Percentiles rank a stretch among this genome's conserved stretches.
Evolutionary conservation across 2,329 filamentous ascomycete species (phyloP).

Genomic region (Penicillium sp.): DNA sequence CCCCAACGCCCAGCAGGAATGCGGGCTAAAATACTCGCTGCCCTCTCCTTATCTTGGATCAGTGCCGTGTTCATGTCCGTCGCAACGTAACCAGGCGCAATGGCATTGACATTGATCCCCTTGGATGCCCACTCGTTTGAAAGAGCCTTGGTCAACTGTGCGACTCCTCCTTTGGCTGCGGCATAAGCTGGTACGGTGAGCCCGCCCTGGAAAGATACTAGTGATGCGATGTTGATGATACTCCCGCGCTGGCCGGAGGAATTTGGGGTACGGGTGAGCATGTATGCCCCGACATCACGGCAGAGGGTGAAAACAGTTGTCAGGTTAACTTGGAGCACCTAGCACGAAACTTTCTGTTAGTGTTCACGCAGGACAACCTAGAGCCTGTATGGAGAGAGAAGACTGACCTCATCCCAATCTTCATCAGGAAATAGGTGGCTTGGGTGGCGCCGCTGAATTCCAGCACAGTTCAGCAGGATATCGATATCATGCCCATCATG

Average conservation of each 20-base stretch:
- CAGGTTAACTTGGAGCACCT: slow-evolving; percentile 83
- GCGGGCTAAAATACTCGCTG: slow-evolving; percentile 74
- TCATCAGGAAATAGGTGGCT: slow-evolving; percentile 72
- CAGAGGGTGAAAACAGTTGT: slow-evolving; percentile 71
- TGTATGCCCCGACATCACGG: slow-evolving; percentile 32
- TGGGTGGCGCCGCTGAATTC: slow-evolving; percentile 77
- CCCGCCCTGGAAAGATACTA: slow-evolving; percentile 84
- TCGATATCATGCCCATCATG: slow-evolving; percentile 62
- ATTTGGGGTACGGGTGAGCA: slow-evolving; percentile 28
- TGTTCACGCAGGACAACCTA: background rate
- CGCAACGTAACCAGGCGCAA: slow-evolving; percentile 87
- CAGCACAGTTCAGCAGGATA: slow-evolving; percentile 81
- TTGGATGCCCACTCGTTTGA: slow-evolving; percentile 78
- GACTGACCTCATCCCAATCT: slow-evolving; percentile 69
- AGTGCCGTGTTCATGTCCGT: slow-evolving; percentile 94
- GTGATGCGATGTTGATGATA: slow-evolving; percentile 83
- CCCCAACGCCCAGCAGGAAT: slow-evolving; percentile 88
- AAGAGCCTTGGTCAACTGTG: slow-evolving; percentile 82
- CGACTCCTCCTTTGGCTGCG: slow-evolving; percentile 82
- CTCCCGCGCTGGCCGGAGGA: slow-evolving; percentile 20
- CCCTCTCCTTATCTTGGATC: slow-evolving; percentile 71
- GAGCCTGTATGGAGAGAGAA: background rate
- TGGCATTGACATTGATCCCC: slow-evolving; percentile 67
- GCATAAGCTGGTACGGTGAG: slow-evolving; percentile 88
- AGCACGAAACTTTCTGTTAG: background rate